These are phyloP conservation scores for Lithospermum erythrorhizon DNA, from an alignment of 257 asterid species.

Conservation along the genomic window DNA sequence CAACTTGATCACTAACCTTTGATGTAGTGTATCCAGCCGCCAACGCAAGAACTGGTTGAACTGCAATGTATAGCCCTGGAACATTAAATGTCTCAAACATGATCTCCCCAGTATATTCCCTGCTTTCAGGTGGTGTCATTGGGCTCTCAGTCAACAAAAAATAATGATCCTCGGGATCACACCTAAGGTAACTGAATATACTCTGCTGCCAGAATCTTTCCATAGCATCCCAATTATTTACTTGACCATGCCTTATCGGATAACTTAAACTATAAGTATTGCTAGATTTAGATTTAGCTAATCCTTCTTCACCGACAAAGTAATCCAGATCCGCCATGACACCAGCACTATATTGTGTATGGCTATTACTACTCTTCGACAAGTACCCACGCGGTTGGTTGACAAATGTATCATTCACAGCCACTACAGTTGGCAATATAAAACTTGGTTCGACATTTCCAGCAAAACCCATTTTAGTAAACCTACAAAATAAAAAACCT, in stretches of 20 bases:
- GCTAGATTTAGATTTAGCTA: constrained; percentile 61
- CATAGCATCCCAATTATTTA: constrained; percentile 91
- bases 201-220: constrained; percentile 98
- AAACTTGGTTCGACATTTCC: constrained; percentile 96
- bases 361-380: constrained; percentile 59
- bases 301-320: constrained; percentile 78
- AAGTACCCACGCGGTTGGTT: constrained; percentile 55
- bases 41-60: constrained; percentile 96
- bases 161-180: constrained; percentile 97
- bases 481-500: constrained; percentile 29
- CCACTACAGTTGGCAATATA: constrained; percentile 71
- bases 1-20: constrained; percentile 46
- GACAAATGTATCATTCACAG: constrained; percentile 64
- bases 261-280: constrained; percentile 47
- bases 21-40: constrained; percentile 96
- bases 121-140: constrained; percentile 84
- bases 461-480: constrained; percentile 89
- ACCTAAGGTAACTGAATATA: constrained; percentile 69
- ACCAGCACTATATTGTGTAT: constrained; percentile 87
- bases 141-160: constrained; percentile 90
- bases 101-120: constrained; percentile 90
- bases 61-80: constrained; percentile 86
- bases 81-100: constrained; percentile 95
- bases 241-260: constrained; percentile 91
- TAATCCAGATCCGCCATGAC: constrained; percentile 97